These are phyloP conservation scores for Mediolabrus comicus DNA, from an alignment of 108 stramenopile species.

Conservation along the genomic window DNA sequence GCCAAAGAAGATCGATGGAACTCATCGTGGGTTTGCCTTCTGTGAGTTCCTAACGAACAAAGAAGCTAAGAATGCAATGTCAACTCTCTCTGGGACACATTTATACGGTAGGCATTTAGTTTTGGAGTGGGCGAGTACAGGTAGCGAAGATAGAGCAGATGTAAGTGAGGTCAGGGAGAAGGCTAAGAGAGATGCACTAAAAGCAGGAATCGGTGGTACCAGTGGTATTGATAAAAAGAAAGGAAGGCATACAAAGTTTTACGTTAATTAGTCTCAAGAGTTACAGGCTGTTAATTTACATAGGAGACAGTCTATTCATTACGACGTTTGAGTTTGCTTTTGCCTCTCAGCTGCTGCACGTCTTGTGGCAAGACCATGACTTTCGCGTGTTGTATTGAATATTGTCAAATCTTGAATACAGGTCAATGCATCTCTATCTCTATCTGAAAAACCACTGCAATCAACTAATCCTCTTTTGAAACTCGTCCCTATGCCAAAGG, in stretches of 20 bases:
- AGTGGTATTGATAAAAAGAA: slow-evolving; percentile 10
- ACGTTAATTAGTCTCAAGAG: too few relatives aligned
- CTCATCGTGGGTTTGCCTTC: slow-evolving; percentile 98
- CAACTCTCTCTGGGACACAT: slow-evolving; percentile 86
- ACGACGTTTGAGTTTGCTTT: not conserved
- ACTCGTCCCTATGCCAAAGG: slow-evolving; percentile 38
- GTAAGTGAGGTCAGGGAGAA: slow-evolving; percentile 63
- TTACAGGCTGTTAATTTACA: too few relatives aligned
- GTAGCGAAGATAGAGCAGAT: slow-evolving; percentile 63
- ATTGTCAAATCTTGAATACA: slow-evolving; percentile 22
- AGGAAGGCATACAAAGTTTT: slow-evolving; percentile 34
- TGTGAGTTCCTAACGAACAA: slow-evolving; percentile 92
- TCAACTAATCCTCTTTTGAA: slow-evolving; percentile 29
- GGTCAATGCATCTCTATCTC: slow-evolving; percentile 27
- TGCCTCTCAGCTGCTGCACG: slow-evolving; percentile 11
- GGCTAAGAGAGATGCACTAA: slow-evolving; percentile 64
- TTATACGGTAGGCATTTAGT: slow-evolving; percentile 99
- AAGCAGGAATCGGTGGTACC: slow-evolving; percentile 23
- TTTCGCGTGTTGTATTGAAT: slow-evolving; percentile 39
- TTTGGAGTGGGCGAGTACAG: slow-evolving; percentile 88
- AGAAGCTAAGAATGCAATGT: slow-evolving; percentile 91
- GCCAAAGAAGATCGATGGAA: slow-evolving; percentile 97
- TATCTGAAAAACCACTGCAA: slow-evolving; percentile 34
- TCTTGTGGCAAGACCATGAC: slow-evolving; percentile 34
- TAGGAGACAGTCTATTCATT: not conserved